Base-by-base conservation (phyloP, 352 stramenopile genomes). In the Globisporangium ultimum region DNA sequence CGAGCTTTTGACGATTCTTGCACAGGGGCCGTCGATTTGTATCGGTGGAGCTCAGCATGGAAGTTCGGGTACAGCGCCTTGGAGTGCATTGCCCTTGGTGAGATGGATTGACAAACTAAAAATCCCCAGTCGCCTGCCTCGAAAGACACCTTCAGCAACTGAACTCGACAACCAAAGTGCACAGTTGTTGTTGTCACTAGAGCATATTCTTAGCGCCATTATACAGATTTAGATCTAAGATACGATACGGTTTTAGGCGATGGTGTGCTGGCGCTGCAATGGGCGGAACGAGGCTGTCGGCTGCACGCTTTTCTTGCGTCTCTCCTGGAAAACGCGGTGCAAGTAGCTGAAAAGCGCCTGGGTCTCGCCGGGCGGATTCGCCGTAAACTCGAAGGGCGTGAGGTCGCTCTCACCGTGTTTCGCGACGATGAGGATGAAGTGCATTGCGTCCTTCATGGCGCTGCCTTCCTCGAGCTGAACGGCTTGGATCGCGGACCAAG, bases 1-100 rank as follows among this genome's bases (percentile, higher is more conserved):
- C 36, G 40, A n/a, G 48, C 48, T 66, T 57, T 56, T 63, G 56
- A 45, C 76, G 63, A 6, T 36, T 36, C 28, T 36, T 36, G 28
- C 28, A 36, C 28, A 1, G 28, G 28, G 28, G 9, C 28, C 18
- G 45, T 28, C 9, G 63, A 62, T 6, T 76, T 70, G 28, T 84
- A 72, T 14, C 72, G 76, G 36, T 76, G 63, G 24, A 70, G 54
- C 61, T 90, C 80, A 1, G 70, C 74, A 38, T 86, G 69, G 38
- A 86, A 78, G 55, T 88, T 80, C 6, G 80, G 80, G 38, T 88
- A 90, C 24, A 88, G 70, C 17, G 34, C 18, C 46, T 62, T 64
- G 12, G 57, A 40, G 57, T 69, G 56, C 55, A 61, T 58, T 0
- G 28, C 28, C 24, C 17, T 8, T 15, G 14, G 38, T 36, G 32